phyloP scores from a whole-genome alignment of 2,329 filamentous ascomycete species.

The Thelonectria blattea region DNA sequence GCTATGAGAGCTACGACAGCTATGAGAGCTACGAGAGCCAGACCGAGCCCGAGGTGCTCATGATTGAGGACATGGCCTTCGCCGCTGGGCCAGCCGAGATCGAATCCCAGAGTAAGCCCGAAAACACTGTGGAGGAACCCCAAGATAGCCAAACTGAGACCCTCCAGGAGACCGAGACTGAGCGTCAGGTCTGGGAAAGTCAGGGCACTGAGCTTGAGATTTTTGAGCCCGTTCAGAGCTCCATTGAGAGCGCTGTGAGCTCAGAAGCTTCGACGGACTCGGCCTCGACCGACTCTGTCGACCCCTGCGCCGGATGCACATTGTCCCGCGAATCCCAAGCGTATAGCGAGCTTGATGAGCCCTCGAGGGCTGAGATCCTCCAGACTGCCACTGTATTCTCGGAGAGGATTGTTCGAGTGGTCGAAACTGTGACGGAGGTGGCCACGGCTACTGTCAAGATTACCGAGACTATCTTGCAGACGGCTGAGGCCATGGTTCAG shows the following conservation, averaged over 20 bases:
- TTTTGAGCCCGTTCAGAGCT: not conserved
- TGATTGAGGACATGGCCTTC: conserved; percentile 23
- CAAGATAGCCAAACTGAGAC: conserved; percentile 2
- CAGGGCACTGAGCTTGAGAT: not conserved
- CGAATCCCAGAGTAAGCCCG: conserved; percentile 22
- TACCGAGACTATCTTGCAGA: conserved; percentile 35
- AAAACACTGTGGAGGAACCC: not conserved
- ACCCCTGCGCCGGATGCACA: conserved; percentile 35
- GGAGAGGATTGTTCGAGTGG: conserved; percentile 39
- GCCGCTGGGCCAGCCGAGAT: conserved; percentile 6
- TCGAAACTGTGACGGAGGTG: conserved; percentile 46
- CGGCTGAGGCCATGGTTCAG: conserved; percentile 19
- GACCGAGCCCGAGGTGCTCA: not conserved
- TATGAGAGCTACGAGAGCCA: conserved; percentile 15
- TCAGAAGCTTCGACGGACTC: conserved; percentile 1
- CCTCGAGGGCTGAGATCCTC: not conserved
- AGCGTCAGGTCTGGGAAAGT: not conserved
- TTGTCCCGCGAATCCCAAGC: conserved; percentile 9
- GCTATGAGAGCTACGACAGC: not conserved
- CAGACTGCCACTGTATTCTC: conserved; percentile 27
- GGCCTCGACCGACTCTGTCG: conserved; percentile 16
- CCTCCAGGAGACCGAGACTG: not conserved
- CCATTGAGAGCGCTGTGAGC: conserved; percentile 6
- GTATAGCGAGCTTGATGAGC: conserved; percentile 1
- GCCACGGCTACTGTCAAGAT: conserved; percentile 41